Conservation (phyloP, 257 asterid species). For the Solanum pinnatisectum region DNA sequence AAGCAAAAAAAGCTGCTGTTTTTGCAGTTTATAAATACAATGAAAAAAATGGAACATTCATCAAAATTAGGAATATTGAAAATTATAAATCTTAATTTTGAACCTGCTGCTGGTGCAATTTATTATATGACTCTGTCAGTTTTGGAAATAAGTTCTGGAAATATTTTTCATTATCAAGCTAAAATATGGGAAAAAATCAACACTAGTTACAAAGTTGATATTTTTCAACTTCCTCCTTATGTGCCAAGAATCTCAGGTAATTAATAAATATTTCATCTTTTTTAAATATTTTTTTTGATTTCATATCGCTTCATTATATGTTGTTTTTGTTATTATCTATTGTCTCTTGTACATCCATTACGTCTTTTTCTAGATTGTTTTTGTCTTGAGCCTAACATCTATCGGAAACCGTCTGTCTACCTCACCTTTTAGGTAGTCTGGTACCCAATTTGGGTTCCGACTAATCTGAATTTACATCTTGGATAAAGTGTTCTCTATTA, state of each 20-base stretch:
- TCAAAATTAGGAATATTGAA: neutral
- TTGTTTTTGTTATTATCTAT: neutral
- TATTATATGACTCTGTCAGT: constrained; percentile 26
- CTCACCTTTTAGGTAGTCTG: neutral
- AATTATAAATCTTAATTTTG: constrained; percentile 24
- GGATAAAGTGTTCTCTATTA: neutral
- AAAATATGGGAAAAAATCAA: constrained; percentile 28
- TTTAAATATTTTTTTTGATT: neutral
- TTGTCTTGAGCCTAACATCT: neutral
- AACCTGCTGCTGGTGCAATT: constrained; percentile 32
- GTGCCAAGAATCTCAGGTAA: neutral
- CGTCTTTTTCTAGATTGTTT: no score
- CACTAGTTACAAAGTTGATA: constrained; percentile 6
- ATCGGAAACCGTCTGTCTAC: accelerated
- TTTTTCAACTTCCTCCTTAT: constrained; percentile 26
- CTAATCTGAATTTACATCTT: accelerated
- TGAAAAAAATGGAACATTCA: neutral
- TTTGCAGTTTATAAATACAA: constrained; percentile 22
- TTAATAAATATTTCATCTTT: neutral
- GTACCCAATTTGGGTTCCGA: accelerated
- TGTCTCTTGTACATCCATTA: neutral
- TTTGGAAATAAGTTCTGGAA: neutral
- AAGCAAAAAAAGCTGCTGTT: constrained; percentile 13
- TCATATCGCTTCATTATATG: neutral
- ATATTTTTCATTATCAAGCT: constrained; percentile 14